Percentiles rank a stretch among this genome's conserved stretches.
Conservation (phyloP, 192 early-diverging fungal species). For the Thoreauomyces humboldtii region DNA sequence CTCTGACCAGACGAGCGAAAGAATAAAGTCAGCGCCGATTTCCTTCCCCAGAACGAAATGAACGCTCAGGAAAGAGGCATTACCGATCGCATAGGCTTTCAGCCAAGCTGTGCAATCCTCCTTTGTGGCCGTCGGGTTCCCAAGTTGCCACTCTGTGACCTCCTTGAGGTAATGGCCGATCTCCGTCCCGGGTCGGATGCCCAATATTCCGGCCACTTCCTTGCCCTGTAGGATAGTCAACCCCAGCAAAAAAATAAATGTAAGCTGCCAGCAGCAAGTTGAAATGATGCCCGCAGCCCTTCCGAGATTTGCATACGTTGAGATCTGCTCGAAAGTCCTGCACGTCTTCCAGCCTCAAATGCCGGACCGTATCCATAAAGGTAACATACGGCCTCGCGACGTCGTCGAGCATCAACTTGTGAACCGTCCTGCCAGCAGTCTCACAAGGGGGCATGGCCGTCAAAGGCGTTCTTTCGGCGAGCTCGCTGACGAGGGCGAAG, state of each 20-base stretch:
- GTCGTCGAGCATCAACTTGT: too few relatives aligned
- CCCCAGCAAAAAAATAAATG: not conserved
- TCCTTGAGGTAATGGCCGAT: slow-evolving; percentile 60
- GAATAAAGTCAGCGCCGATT: not conserved
- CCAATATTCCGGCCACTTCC: slow-evolving; percentile 54
- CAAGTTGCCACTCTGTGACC: slow-evolving; percentile 85
- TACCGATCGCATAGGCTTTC: slow-evolving; percentile 3
- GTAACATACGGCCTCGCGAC: too few relatives aligned
- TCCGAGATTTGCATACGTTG: slow-evolving; percentile 19
- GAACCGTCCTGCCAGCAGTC: too few relatives aligned
- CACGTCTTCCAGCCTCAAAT: slow-evolving; percentile 16
- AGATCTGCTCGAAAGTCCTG: slow-evolving; percentile 16
- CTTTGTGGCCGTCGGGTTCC: slow-evolving; percentile 56
- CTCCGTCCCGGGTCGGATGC: slow-evolving; percentile 66
- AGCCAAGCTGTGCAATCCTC: slow-evolving; percentile 37
- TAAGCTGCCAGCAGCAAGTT: not conserved
- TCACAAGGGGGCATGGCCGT: too few relatives aligned
- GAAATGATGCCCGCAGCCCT: not conserved
- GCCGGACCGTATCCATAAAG: slow-evolving; percentile 18
- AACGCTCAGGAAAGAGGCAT: not conserved
- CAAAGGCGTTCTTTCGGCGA: slow-evolving; percentile 5
- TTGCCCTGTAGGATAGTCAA: slow-evolving; percentile 59
- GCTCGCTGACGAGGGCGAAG: slow-evolving; percentile 21
- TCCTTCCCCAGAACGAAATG: not conserved
- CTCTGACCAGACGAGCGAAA: not conserved